phyloP scores from a whole-genome alignment of 331 rosid species.

The Rhamnella rubrinervis region DNA sequence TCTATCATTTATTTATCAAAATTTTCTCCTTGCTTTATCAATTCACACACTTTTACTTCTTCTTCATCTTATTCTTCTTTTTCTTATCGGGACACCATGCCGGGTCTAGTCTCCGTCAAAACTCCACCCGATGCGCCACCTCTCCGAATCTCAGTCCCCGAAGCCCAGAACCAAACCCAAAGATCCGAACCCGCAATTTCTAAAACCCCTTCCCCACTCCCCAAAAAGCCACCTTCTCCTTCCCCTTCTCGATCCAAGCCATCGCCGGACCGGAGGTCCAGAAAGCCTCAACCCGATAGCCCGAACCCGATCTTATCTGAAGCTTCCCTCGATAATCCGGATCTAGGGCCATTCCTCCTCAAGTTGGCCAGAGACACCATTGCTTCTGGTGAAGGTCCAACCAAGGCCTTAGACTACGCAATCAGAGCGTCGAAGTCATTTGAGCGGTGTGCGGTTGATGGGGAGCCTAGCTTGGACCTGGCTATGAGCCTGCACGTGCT shows the following conservation, averaged over 20 bases:
- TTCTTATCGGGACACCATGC: constrained; percentile 45
- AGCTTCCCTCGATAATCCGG: constrained; percentile 89
- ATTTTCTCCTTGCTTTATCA: not conserved
- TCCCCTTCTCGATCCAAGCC: constrained; percentile 76
- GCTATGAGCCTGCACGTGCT: constrained; percentile 94
- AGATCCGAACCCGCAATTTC: constrained; percentile 35
- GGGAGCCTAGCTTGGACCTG: constrained; percentile 87
- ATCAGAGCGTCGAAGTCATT: constrained; percentile 83
- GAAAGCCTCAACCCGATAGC: constrained; percentile 59
- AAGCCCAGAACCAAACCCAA: constrained; percentile 31
- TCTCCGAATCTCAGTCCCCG: constrained; percentile 60
- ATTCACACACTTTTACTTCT: not conserved
- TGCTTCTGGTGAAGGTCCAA: constrained; percentile 94
- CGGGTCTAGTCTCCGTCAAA: constrained; percentile 79
- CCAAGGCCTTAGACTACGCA: constrained; percentile 82
- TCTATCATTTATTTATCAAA: constrained; percentile 21
- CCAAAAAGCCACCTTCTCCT: constrained; percentile 71
- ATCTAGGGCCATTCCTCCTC: constrained; percentile 96
- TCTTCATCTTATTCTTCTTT: not conserved
- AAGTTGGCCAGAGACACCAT: constrained; percentile 88
- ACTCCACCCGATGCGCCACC: constrained; percentile 70
- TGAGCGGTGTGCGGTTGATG: constrained; percentile 78
- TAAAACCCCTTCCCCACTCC: constrained; percentile 64
- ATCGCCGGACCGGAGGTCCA: constrained; percentile 50
- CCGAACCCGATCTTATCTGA: constrained; percentile 53